phyloP scores from a whole-genome alignment of 345 rosid species.

The Brassica carinata region DNA sequence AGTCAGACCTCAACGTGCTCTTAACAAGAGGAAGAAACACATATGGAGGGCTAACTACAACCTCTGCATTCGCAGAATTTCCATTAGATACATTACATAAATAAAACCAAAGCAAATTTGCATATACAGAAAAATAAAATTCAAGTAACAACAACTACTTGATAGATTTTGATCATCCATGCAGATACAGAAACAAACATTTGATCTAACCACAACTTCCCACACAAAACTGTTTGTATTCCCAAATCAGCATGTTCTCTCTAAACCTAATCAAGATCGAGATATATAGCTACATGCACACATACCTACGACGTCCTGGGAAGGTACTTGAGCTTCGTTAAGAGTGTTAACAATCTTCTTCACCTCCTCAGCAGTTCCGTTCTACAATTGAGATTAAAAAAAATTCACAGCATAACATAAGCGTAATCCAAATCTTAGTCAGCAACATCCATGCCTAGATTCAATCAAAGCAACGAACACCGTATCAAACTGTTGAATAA shows the following conservation, averaged over 20 bases:
- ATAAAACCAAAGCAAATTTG: not conserved
- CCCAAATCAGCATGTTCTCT: not conserved
- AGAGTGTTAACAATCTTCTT: conserved; percentile 78
- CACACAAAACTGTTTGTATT: not conserved
- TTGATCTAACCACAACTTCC: not conserved
- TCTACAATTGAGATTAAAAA: conserved; percentile 55
- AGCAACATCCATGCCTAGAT: not conserved
- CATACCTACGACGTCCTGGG: conserved; percentile 79
- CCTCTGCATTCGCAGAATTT: conserved; percentile 50
- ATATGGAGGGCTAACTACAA: conserved; percentile 87
- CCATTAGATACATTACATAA: not conserved
- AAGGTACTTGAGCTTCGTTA: conserved; percentile 71
- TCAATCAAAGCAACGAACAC: not conserved
- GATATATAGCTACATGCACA: not conserved
- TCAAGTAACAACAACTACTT: not conserved
- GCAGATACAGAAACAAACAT: not conserved
- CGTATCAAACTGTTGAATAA: not conserved
- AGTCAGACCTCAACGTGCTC: conserved; percentile 61
- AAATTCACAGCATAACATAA: not conserved
- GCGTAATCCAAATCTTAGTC: not conserved
- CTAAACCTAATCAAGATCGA: not conserved
- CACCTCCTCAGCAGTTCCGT: conserved; percentile 87
- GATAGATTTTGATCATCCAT: not conserved
- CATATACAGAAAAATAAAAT: not conserved
- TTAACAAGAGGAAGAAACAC: conserved; percentile 79